A percentile compares a stretch with the other conserved stretches of the same genome.
phyloP scores from a whole-genome alignment of 1,284 basidiomycete species.

The Fistulinella cinereoalba region DNA sequence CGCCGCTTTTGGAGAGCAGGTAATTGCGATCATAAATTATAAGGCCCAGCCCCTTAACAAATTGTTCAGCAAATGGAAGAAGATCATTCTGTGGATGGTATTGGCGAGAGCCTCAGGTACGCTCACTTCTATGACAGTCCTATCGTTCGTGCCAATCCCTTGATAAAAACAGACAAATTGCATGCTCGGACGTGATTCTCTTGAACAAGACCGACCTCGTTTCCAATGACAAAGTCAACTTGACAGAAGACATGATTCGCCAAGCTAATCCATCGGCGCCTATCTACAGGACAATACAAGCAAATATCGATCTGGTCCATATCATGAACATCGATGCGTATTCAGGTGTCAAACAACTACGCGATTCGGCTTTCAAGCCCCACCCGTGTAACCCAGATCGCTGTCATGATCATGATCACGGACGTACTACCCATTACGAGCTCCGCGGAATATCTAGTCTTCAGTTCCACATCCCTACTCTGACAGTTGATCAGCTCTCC shows the following conservation, averaged over 20 bases:
- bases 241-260: slow-evolving; percentile 60
- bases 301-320: slow-evolving; percentile 64
- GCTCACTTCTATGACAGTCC: slow-evolving; percentile 12
- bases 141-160: neutral
- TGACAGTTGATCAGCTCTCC: slow-evolving; percentile 46
- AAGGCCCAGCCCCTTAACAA: too few species aligned
- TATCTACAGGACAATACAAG: slow-evolving; percentile 66
- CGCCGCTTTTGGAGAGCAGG: slow-evolving; percentile 79
- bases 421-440: slow-evolving; percentile 51
- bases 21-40: slow-evolving; percentile 31
- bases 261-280: slow-evolving; percentile 75
- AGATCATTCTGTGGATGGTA: slow-evolving; percentile 59
- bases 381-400: slow-evolving; percentile 29
- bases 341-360: slow-evolving; percentile 34
- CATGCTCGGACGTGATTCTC: slow-evolving; percentile 84
- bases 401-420: slow-evolving; percentile 9
- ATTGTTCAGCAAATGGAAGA: slow-evolving; percentile 90
- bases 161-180: slow-evolving; percentile 73
- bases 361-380: slow-evolving; percentile 21
- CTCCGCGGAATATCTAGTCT: slow-evolving; percentile 71
- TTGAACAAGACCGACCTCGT: slow-evolving; percentile 87
- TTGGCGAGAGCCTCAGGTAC: slow-evolving; percentile 77
- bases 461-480: slow-evolving; percentile 60
- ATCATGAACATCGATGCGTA: slow-evolving; percentile 84
- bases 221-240: slow-evolving; percentile 35